Evolutionary conservation across 140 eudicot species (phyloP).

Genomic region (Senecio squalidus): DNA sequence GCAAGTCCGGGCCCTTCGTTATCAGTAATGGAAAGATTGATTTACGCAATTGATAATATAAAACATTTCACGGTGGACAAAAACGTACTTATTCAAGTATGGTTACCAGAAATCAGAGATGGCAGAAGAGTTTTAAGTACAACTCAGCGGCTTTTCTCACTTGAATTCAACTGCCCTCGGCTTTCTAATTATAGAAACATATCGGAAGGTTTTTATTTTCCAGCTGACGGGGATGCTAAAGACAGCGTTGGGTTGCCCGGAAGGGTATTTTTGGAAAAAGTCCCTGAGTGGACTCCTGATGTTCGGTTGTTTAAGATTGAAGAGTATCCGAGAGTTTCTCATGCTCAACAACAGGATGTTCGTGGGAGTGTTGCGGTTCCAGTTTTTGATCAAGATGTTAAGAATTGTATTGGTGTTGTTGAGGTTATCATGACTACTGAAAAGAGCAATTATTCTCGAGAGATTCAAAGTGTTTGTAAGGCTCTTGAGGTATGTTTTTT

Average conservation of each 20-base stretch:
- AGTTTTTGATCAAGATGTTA: constrained; percentile 68
- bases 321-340: constrained; percentile 79
- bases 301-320: constrained; percentile 71
- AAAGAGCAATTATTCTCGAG: constrained; percentile 60
- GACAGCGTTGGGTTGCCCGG: constrained; percentile 75
- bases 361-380: constrained; percentile 95
- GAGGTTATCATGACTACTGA: constrained; percentile 76
- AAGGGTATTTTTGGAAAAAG: constrained; percentile 71
- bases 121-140: constrained; percentile 57
- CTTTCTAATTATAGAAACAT: constrained; percentile 70
- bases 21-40: constrained; percentile 66
- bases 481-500: constrained; percentile 76
- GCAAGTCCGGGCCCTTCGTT: constrained; percentile 35
- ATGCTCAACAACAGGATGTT: constrained; percentile 72
- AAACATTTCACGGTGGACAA: constrained; percentile 44
- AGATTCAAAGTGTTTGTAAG: constrained; percentile 82
- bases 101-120: constrained; percentile 65
- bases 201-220: constrained; percentile 51
- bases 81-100: constrained; percentile 68
- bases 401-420: constrained; percentile 75
- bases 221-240: constrained; percentile 55
- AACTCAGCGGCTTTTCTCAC: constrained; percentile 59
- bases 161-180: constrained; percentile 56
- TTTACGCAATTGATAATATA: constrained; percentile 56
- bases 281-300: constrained; percentile 98